Conservation (phyloP, 192 early-diverging fungal species). For the Phlyctochytrium bullatum region DNA sequence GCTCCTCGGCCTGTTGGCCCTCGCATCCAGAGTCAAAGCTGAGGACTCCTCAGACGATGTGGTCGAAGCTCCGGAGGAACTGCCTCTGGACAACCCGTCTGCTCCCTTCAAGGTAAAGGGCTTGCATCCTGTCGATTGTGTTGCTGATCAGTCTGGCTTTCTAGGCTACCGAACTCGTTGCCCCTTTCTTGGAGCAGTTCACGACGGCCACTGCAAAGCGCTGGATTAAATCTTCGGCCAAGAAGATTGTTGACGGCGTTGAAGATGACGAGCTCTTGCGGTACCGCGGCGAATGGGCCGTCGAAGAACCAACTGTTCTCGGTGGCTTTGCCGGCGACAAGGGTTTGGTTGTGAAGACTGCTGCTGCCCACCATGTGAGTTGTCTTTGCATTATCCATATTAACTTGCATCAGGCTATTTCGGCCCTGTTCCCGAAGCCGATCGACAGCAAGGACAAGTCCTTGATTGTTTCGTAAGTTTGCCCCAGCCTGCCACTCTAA, state of each 20-base stretch:
- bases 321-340: conserved; percentile 64
- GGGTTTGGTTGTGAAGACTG: conserved; percentile 76
- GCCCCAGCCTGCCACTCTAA: too few species aligned
- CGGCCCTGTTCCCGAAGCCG: conserved; percentile 65
- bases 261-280: conserved; percentile 68
- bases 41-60: conserved; percentile 9
- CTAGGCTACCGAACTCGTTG: conserved; percentile 61
- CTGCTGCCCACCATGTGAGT: conserved; percentile 76
- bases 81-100: background rate
- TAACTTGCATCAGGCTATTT: conserved; percentile 59
- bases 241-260: conserved; percentile 66
- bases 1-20: background rate
- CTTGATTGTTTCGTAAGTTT: conserved; percentile 76
- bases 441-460: conserved; percentile 72
- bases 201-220: conserved; percentile 50
- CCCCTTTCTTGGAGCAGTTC: conserved; percentile 76
- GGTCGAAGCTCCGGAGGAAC: background rate
- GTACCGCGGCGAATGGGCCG: conserved; percentile 74
- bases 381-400: conserved; percentile 7
- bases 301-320: conserved; percentile 55
- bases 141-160: background rate
- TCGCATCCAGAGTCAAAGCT: background rate
- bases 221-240: conserved; percentile 68
- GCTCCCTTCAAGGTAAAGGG: conserved; percentile 15
- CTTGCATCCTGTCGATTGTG: background rate